phyloP scores from a whole-genome alignment of 2,329 filamentous ascomycete species.

The Diaporthe eres region DNA sequence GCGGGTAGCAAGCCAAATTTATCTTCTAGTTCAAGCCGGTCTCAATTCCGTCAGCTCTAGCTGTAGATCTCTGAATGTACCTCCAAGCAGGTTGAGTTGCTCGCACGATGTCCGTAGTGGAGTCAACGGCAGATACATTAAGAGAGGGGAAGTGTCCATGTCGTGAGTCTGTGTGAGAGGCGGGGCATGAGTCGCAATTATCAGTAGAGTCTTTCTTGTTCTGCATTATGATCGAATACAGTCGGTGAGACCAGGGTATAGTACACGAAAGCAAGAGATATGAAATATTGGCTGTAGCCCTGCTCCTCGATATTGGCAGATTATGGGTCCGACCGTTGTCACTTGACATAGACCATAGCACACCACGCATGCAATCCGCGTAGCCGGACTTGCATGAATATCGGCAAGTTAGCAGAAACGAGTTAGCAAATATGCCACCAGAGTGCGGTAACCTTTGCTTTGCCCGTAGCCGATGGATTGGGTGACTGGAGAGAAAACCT shows the following conservation, averaged over 20 bases:
- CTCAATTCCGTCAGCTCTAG: not conserved
- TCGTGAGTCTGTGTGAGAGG: conserved; percentile 7
- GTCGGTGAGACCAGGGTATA: conserved; percentile 30
- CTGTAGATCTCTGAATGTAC: not conserved
- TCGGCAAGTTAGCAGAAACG: conserved; percentile 35
- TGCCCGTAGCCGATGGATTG: conserved; percentile 23
- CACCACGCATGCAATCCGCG: conserved; percentile 12
- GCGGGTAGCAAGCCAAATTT: not conserved
- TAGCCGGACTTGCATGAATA: conserved; percentile 33
- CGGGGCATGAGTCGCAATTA: conserved; percentile 36
- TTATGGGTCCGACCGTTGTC: conserved; percentile 28
- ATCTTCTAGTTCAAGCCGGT: conserved; percentile 11
- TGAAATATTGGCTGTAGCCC: conserved; percentile 36
- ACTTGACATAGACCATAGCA: conserved; percentile 30
- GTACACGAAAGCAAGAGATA: conserved; percentile 30
- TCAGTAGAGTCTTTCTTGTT: not conserved
- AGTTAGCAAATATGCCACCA: conserved; percentile 36
- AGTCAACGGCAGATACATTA: conserved; percentile 6
- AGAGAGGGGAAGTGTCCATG: conserved; percentile 33
- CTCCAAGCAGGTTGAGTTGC: not conserved
- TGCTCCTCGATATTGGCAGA: conserved; percentile 25
- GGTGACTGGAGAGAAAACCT: conserved; percentile 9
- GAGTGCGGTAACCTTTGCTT: conserved; percentile 7
- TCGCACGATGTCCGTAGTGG: conserved; percentile 13
- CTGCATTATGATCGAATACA: conserved; percentile 34